phyloP scores from a whole-genome alignment of 306 rosid genomes.

The Cicer yamashitae region DNA sequence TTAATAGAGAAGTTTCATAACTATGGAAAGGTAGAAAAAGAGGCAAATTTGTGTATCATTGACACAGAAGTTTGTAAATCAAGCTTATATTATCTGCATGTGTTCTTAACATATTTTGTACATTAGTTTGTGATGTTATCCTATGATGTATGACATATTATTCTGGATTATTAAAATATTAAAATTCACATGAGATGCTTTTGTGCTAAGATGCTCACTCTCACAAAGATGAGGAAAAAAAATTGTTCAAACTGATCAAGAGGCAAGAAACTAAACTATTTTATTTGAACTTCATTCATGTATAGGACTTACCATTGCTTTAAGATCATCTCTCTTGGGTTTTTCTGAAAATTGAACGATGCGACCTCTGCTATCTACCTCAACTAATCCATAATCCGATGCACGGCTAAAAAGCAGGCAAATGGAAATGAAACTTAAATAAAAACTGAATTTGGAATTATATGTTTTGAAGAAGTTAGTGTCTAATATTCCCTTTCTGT shows the following conservation, averaged over 20 bases:
- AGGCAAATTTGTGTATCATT: conserved; percentile 21
- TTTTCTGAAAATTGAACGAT: conserved; percentile 75
- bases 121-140: conserved; percentile 13
- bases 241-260: not conserved
- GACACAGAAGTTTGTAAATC: conserved; percentile 20
- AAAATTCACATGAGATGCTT: not conserved
- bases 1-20: conserved; percentile 10
- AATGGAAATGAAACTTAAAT: conserved; percentile 33
- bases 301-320: conserved; percentile 68
- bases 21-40: not conserved
- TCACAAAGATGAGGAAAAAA: not conserved
- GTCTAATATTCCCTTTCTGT: not conserved
- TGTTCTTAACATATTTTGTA: conserved; percentile 28
- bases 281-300: not conserved
- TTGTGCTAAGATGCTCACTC: conserved; percentile 5
- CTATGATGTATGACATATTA: conserved; percentile 13
- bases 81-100: not conserved
- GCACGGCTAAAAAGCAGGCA: conserved; percentile 74
- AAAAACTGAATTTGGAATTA: conserved; percentile 27
- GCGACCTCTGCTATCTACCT: conserved; percentile 73
- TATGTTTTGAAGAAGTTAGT: not conserved
- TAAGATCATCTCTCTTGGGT: conserved; percentile 73
- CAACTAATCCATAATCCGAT: conserved; percentile 84
- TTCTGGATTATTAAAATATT: conserved; percentile 4
- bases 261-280: not conserved